These are phyloP conservation scores for Porcisia deanei DNA, from an alignment of 208 protist genomes.

Conservation along the genomic window DNA sequence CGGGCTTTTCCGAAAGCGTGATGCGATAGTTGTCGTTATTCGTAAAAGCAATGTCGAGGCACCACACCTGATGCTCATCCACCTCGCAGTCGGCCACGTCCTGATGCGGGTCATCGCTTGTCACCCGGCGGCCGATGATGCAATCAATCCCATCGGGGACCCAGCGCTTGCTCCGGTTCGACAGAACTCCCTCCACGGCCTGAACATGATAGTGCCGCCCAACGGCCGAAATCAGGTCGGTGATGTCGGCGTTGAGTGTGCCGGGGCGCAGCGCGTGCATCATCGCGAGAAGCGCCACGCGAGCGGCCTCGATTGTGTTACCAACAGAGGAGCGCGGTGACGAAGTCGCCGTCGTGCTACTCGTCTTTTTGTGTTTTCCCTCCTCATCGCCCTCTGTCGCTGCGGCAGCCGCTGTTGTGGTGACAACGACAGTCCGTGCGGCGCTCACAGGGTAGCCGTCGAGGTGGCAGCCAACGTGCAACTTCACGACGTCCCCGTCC, in stretches of 20 bases:
- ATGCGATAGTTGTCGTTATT: conserved; percentile 57
- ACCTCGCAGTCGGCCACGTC: conserved; percentile 90
- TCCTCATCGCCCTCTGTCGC: conserved; percentile 11
- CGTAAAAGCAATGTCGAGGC: conserved; percentile 88
- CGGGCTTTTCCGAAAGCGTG: conserved; percentile 40
- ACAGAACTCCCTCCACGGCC: conserved; percentile 96
- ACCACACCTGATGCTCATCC: conserved; percentile 81
- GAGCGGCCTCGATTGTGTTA: conserved; percentile 95
- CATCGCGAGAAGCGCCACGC: conserved; percentile 92
- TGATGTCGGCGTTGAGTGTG: conserved; percentile 90
- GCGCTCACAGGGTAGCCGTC: conserved; percentile 96
- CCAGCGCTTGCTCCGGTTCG: conserved; percentile 96
- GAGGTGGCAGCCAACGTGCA: conserved; percentile 97
- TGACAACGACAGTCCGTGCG: conserved; percentile 94
- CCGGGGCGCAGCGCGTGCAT: conserved; percentile 77
- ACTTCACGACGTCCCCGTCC: conserved; percentile 96
- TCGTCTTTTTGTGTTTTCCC: background rate
- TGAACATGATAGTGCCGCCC: conserved; percentile 91
- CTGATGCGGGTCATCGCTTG: conserved; percentile 75
- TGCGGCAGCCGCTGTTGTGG: conserved; percentile 1
- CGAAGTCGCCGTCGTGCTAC: background rate
- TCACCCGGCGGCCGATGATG: conserved; percentile 91
- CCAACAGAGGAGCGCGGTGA: conserved; percentile 36
- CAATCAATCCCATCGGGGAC: conserved; percentile 97
- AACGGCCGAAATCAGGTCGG: conserved; percentile 92